Evolutionary conservation across 352 stramenopile species (phyloP).

Genomic region (Globisporangium cystogenes): DNA sequence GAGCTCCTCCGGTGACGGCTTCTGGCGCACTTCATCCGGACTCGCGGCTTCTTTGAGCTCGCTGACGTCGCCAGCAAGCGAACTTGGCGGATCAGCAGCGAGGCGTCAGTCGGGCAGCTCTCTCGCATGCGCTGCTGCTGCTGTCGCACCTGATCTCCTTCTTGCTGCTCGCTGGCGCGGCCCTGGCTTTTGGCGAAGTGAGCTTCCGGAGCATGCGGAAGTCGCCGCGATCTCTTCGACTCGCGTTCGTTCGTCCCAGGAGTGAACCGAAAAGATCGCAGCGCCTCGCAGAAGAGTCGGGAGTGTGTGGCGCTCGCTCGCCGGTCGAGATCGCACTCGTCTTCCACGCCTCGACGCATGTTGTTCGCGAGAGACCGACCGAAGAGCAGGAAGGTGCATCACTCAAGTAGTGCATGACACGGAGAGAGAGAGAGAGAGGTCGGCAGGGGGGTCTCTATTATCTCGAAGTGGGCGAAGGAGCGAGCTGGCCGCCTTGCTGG

Average conservation of each 20-base stretch:
- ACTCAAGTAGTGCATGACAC: too few relatives aligned
- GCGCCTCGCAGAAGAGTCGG: background rate
- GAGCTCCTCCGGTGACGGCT: background rate
- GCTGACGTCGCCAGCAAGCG: background rate
- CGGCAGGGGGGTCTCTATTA: background rate
- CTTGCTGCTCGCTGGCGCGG: background rate
- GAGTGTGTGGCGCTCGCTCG: background rate
- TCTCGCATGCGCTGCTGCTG: too few relatives aligned
- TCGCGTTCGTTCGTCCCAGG: too few relatives aligned
- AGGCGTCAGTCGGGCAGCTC: background rate
- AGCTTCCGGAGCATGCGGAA: constrained; percentile 39
- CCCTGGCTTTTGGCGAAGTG: constrained; percentile 27
- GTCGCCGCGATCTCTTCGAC: too few relatives aligned
- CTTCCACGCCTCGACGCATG: too few relatives aligned
- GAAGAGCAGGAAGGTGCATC: too few relatives aligned
- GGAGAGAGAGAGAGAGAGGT: background rate
- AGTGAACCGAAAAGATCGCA: background rate
- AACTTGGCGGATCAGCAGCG: background rate
- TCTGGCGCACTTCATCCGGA: background rate
- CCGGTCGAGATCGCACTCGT: too few relatives aligned
- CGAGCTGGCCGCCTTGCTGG: background rate
- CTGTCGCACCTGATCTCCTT: constrained; percentile 3
- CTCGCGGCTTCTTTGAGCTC: background rate
- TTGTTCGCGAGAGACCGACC: too few relatives aligned
- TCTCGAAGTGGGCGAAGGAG: background rate